Base-by-base conservation (phyloP, 805 yeast species). In the Kodamaea sagamina region DNA sequence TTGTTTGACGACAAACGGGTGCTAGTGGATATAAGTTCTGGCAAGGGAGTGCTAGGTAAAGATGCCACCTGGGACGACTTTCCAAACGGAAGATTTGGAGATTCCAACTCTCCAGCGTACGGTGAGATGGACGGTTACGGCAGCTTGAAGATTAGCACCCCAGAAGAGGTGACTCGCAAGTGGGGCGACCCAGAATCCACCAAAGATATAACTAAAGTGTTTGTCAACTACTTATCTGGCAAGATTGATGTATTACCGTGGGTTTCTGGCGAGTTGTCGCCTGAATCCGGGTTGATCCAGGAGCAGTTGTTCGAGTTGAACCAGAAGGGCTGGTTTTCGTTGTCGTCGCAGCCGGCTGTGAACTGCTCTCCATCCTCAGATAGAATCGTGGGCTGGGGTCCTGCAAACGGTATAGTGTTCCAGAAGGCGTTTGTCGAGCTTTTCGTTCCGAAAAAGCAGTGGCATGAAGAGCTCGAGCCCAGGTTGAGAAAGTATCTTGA, bases 101-200 rank as follows among this genome's bases (percentile, higher is more conserved):
- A 89, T 66, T 86, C 96, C 0, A 75, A 93, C 55, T 88, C 96
- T 25, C 97, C 97, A 13, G 98, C 98, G 1, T 92, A 86, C 64
- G 99, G 98, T 71, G 97, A 92, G 67, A 88, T 92, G 54, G 97
- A 90, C 62, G 98, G 98, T 22, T 93, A 92, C 62, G 98, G 98
- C 2, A 79, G 86, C 2, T 76, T 93, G 55, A 90, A 90, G 57
- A 82, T 88, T 4, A 77, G 84, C 36, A 50, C 70, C 6, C 75
- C 81, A 9, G 72, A 77, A 27, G 79, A 75, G 55, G 95, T 95
- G 1, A 69, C 75, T 39, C 79, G 78, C 42, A 70, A 81, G 13
- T 90, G 97, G 97, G 96, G 96, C 0, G 68, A 73, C 41, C 96
- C 97, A 4, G 76, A 70, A 24, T 70, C 72, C 10, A 50, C 67